Base-by-base conservation (phyloP, 202 grass and related monocot species). In the Digitaria exilis region DNA sequence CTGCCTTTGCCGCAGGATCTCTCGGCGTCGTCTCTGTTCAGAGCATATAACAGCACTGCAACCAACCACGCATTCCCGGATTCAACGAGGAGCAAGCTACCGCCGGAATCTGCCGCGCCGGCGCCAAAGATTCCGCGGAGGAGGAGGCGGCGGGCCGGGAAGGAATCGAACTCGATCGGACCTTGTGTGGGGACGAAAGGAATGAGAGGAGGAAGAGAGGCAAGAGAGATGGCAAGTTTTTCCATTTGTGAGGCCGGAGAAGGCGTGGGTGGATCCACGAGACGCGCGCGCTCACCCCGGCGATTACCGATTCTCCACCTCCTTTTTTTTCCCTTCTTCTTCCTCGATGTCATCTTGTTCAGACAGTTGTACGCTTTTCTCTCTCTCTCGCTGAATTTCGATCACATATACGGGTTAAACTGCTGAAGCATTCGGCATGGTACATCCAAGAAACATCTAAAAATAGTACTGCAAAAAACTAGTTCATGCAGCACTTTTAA, bases 211-310 rank as follows among this genome's bases (percentile, higher is more conserved):
- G 35, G 60, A 35, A 32, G 30, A 41, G 65, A 54, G 50, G n/a
- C n/a, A n/a, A n/a, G n/a, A n/a, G 9, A 11, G 37, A 21, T 5
- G 44, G 32, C 0, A 48, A 9, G 70, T 35, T 72, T n/a, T 54
- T 54, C 48, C 70, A 73, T 73, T 73, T 73, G 46, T 73, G 70
- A 73, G 50, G 78, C 15, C 6, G 34, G 5, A 10, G 2, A 80
- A 55, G 63, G n/a, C n/a, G 22, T 2, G 31, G 30, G 19, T 31
- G 78, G 78, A 81, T 81, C 51, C 78, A 59, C 50, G 78, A 42
- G 34, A 45, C 25, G 25, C 65, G 64, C 25, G 24, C 64, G 63
- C n/a, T 8, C 22, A 2, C 51, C 0, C 32, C n/a, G 34, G 22
- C n/a, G n/a, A n/a, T 80, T 69, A 80, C 49, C 50, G 3, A 69